Conservation (phyloP, 805 yeast species). For the Kuraishia hungarica region DNA sequence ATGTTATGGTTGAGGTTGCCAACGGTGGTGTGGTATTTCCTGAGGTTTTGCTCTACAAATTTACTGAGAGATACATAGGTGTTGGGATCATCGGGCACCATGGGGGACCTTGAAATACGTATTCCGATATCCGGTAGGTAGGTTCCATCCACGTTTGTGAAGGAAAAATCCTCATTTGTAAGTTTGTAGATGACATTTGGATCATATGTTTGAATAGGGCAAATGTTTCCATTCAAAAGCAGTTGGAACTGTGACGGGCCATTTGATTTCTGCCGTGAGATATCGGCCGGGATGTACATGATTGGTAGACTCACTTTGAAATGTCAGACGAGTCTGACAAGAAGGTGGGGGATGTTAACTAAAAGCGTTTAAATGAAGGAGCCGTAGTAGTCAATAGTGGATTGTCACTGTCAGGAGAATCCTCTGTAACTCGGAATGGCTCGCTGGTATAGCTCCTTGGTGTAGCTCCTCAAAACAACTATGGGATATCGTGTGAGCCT, state of each 20-base stretch:
- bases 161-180: slow-evolving; percentile 20
- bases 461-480: too few relatives aligned
- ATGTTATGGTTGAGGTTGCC: slow-evolving; percentile 27
- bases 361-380: too few relatives aligned
- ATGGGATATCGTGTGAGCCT: too few relatives aligned
- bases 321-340: neutral
- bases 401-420: too few relatives aligned
- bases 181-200: slow-evolving; percentile 22
- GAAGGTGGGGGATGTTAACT: too few relatives aligned
- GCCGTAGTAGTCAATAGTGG: too few relatives aligned
- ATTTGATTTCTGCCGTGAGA: slow-evolving; percentile 13
- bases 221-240: slow-evolving; percentile 18
- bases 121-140: slow-evolving; percentile 22
- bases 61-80: slow-evolving; percentile 46
- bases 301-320: neutral
- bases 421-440: too few relatives aligned
- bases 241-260: slow-evolving; percentile 16
- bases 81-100: slow-evolving; percentile 31
- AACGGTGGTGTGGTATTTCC: slow-evolving; percentile 25
- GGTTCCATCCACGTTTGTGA: slow-evolving; percentile 21
- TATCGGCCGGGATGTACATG: slow-evolving; percentile 26
- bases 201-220: slow-evolving; percentile 25
- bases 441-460: too few relatives aligned
- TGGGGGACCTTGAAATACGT: slow-evolving; percentile 26
- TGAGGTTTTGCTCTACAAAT: slow-evolving; percentile 34